These are phyloP conservation scores for Blastobotrys persicus DNA, from an alignment of 1,139 yeast species.

Conservation along the genomic window DNA sequence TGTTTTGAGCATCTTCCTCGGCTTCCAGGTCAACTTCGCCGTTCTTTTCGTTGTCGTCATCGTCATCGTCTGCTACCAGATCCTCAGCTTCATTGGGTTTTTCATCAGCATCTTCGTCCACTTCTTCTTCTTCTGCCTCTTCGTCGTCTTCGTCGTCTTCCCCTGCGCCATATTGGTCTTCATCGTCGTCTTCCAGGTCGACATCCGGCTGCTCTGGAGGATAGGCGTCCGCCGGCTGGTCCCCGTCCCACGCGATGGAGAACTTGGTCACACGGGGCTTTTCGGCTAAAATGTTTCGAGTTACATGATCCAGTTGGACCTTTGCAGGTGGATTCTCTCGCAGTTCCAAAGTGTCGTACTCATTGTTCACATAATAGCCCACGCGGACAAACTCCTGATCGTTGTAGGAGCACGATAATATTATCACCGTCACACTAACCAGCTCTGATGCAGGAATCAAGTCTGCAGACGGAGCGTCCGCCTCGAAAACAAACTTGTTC, in stretches of 20 bases:
- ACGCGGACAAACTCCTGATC: constrained; percentile 95
- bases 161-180: constrained; percentile 39
- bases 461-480: constrained; percentile 96
- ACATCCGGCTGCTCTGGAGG: constrained; percentile 74
- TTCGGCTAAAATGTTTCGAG: constrained; percentile 90
- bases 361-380: constrained; percentile 96
- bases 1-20: constrained; percentile 16
- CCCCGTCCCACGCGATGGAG: constrained; percentile 85
- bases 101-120: constrained; percentile 27
- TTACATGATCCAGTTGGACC: constrained; percentile 92
- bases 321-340: constrained; percentile 92
- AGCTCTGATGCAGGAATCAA: constrained; percentile 92
- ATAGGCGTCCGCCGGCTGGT: constrained; percentile 57
- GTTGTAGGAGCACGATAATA: constrained; percentile 87
- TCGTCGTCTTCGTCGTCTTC: constrained; percentile 39
- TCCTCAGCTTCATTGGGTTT: constrained; percentile 28
- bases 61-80: constrained; percentile 19
- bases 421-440: constrained; percentile 90
- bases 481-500: constrained; percentile 86
- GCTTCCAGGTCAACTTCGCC: constrained; percentile 19
- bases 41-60: constrained; percentile 14
- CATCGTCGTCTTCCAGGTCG: constrained; percentile 46
- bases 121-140: constrained; percentile 32
- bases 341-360: constrained; percentile 88
- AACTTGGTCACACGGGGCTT: constrained; percentile 96